A percentile compares a stretch with the other conserved stretches of the same genome.
These are phyloP conservation scores for Mycena galopus DNA, from an alignment of 768 basidiomycete genomes.

Conservation along the genomic window DNA sequence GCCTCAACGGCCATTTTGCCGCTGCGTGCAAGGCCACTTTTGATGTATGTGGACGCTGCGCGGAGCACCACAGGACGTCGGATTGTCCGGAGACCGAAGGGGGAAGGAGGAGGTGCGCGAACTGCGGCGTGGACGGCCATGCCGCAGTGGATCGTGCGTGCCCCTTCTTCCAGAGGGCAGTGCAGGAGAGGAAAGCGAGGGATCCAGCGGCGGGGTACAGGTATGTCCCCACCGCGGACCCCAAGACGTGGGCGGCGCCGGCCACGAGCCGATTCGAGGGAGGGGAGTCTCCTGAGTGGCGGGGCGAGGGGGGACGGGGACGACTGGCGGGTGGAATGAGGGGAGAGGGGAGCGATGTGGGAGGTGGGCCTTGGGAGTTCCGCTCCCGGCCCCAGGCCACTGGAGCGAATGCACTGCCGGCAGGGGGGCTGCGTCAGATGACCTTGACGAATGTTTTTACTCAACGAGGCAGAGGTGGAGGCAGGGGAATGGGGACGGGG, in stretches of 20 bases:
- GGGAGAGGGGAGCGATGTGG: background rate
- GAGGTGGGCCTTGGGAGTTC: background rate
- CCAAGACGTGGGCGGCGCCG: background rate
- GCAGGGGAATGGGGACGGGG: background rate
- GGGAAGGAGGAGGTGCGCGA: background rate
- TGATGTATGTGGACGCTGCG: no score
- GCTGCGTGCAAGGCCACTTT: no score
- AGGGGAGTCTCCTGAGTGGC: background rate
- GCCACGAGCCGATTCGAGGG: background rate
- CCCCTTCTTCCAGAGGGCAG: background rate
- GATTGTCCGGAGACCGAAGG: background rate
- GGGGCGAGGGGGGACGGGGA: background rate
- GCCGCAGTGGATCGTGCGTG: background rate
- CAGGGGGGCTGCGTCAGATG: background rate
- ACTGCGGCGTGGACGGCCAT: constrained; percentile 1
- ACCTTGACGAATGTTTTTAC: background rate
- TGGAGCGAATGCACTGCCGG: background rate
- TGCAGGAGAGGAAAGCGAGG: background rate
- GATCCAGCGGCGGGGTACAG: constrained; percentile 11
- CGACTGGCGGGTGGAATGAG: background rate
- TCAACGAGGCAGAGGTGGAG: background rate
- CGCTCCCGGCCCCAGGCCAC: background rate
- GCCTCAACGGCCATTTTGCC: no score
- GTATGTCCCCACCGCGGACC: constrained; percentile 10
- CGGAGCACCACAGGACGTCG: no score